Evolutionary conservation across 176 grass and related monocot genomes (phyloP).

Genomic region (Cenchrus americanus): DNA sequence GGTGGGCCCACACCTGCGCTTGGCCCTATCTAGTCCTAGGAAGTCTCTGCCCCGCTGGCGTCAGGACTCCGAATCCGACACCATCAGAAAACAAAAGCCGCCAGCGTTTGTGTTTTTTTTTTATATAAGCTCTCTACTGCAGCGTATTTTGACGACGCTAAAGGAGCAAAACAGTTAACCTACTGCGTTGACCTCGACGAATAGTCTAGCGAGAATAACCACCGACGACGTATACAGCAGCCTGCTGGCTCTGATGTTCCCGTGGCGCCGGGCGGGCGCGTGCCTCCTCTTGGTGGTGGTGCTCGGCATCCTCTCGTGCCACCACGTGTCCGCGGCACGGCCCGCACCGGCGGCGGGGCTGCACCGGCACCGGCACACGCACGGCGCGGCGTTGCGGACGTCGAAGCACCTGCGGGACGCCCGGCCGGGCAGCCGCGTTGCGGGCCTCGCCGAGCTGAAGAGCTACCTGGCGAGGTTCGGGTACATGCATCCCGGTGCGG

Average conservation of each 20-base stretch:
- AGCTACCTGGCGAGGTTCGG: slow-evolving; percentile 73
- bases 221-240: not conserved
- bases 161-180: not conserved
- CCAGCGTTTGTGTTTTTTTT: too few species aligned
- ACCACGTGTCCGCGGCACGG: not conserved
- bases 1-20: too few species aligned
- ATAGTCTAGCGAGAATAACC: not conserved
- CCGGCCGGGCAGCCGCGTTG: slow-evolving; percentile 44
- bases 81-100: too few species aligned
- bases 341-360: not conserved
- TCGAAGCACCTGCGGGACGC: slow-evolving; percentile 58
- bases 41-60: too few species aligned
- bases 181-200: not conserved
- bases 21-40: too few species aligned
- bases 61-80: not conserved
- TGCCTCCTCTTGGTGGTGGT: not conserved
- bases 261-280: not conserved
- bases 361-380: not conserved
- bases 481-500: slow-evolving; percentile 45
- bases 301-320: slow-evolving; percentile 17
- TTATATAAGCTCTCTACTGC: not conserved
- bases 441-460: slow-evolving; percentile 63
- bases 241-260: slow-evolving; percentile 23
- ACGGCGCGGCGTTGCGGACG: slow-evolving; percentile 44
- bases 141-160: not conserved